phyloP scores from a whole-genome alignment of 345 rosid species.

The Tarenaya hassleriana region DNA sequence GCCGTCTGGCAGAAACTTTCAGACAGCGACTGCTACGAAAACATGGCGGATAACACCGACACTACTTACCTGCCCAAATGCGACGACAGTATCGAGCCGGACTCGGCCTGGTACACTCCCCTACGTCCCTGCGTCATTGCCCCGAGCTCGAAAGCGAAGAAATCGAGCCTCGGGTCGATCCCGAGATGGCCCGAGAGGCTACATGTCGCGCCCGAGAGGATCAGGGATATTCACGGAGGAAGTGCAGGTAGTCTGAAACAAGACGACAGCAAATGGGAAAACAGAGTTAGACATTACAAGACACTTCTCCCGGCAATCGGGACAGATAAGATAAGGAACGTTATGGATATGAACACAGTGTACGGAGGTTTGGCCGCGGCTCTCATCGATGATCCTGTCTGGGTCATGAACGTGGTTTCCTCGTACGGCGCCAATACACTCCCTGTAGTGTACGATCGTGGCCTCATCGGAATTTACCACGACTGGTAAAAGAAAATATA shows the following conservation, averaged over 20 bases:
- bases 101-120: conserved; percentile 96
- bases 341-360: conserved; percentile 94
- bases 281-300: conserved; percentile 80
- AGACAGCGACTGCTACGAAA: conserved; percentile 61
- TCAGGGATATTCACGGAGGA: conserved; percentile 62
- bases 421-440: conserved; percentile 73
- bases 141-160: conserved; percentile 51
- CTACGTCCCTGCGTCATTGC: conserved; percentile 87
- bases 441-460: conserved; percentile 82
- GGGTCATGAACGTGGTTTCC: conserved; percentile 98
- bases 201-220: conserved; percentile 56
- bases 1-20: conserved; percentile 92
- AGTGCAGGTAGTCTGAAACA: conserved; percentile 54
- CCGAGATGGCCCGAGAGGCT: conserved; percentile 88
- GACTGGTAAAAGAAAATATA: conserved; percentile 52
- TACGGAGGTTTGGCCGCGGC: conserved; percentile 93
- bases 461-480: conserved; percentile 84
- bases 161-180: conserved; percentile 47
- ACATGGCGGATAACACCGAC: conserved; percentile 51
- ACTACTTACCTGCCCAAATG: conserved; percentile 76
- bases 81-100: conserved; percentile 90
- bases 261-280: conserved; percentile 81
- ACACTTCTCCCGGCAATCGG: conserved; percentile 76
- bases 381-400: conserved; percentile 61
- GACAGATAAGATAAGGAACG: conserved; percentile 74